Evolutionary conservation across 2,329 filamentous ascomycete genomes (phyloP), one percentile per base, ranked within the genome.

Genomic region (Colletotrichum liaoningense): DNA sequence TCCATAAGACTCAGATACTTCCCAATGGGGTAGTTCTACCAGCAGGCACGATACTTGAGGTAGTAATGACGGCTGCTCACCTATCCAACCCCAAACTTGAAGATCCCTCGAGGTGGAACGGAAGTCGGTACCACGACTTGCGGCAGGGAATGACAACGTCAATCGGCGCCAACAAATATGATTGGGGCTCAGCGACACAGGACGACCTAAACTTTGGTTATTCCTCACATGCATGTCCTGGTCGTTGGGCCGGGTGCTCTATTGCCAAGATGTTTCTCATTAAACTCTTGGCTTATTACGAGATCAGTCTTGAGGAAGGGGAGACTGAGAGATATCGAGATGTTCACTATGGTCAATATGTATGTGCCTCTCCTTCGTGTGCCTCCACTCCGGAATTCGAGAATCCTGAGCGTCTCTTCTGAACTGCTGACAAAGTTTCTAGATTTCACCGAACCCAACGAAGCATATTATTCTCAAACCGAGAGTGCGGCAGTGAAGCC

Each of bases 201-300:
- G 70, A 73, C 33, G 70, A 73, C 49, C 60, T 73, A 33, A 73
- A 73, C 66, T 70, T 73, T 33, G 70, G 66, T 22, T 73, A 73
- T 56, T 66, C 70, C 33, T 70, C 70, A 16, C 70, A 73, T 55
- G 69, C 69, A 66, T 73, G 70, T n/a, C 70, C 70, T 38, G 70
- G 70, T 22, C 66, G 66, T 5, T 73, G 70, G 70, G 66, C 70
- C 24, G 70, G 70, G 8, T 73, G 70, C 19, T 70, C 70, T n/a
- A 73, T 73, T 38, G 70, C 70, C 14, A 73, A 73, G 35, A 73
- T 73, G 70, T 70, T 73, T 12, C 70, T 73, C 26, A 69, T 73
- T 42, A 73, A 73, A 35, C 66, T 73, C 4, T 56, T 73, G 2
- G 14, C 60, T 8, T 16, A 56, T 5, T 66, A 62, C 16, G 12